Evolutionary conservation across 2,329 filamentous ascomycete genomes (phyloP).

Genomic region (Botrytis squamosa): DNA sequence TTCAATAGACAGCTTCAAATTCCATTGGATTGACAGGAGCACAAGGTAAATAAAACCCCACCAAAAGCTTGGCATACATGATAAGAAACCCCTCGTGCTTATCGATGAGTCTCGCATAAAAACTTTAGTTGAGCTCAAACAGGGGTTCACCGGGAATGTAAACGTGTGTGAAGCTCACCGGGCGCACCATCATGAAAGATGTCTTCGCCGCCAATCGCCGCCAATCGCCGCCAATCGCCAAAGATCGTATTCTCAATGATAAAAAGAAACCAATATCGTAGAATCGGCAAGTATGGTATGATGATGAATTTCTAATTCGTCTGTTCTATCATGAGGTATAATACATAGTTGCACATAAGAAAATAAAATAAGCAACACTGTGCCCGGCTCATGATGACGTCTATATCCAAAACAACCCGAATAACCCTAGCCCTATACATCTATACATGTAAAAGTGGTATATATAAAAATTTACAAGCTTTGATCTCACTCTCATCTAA

Average conservation of each 20-base stretch:
- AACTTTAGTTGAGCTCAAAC: neutral
- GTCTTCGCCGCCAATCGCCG: neutral
- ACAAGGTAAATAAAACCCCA: neutral
- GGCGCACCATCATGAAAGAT: neutral
- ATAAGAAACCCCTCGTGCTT: conserved; percentile 18
- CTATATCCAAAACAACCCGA: neutral
- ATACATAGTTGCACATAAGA: neutral
- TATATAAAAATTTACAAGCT: neutral
- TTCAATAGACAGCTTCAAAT: neutral
- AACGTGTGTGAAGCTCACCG: neutral
- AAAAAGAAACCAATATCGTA: neutral
- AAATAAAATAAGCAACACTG: neutral
- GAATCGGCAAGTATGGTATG: neutral
- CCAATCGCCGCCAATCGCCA: neutral
- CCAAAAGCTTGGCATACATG: conserved; percentile 6
- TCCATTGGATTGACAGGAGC: neutral
- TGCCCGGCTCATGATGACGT: neutral
- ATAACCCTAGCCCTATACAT: neutral
- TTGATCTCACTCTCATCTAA: neutral
- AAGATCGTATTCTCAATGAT: neutral
- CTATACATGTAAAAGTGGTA: neutral
- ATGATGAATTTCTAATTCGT: neutral
- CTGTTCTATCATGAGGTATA: neutral
- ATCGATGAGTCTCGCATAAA: neutral
- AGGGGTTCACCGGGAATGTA: neutral